These are phyloP conservation scores for Leishmania lainsoni DNA, from an alignment of 208 protist genomes.

Conservation along the genomic window DNA sequence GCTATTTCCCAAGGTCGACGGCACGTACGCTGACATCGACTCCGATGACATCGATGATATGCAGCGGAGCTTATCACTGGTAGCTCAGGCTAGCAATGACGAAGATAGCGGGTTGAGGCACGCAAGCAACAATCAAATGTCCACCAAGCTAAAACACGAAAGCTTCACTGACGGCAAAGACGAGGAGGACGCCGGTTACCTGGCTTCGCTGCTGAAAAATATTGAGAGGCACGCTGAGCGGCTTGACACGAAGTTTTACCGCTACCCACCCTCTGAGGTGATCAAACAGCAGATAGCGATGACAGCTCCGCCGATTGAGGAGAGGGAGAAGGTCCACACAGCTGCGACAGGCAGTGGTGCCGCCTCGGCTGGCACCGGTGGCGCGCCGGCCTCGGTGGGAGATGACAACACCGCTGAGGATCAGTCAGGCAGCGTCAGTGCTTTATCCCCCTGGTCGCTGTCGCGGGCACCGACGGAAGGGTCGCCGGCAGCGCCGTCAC, in stretches of 20 bases:
- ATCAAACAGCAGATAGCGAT: slow-evolving; percentile 41
- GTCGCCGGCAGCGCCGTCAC: not conserved
- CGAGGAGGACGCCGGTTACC: slow-evolving; percentile 24
- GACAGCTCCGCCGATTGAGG: slow-evolving; percentile 4
- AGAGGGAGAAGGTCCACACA: slow-evolving; percentile 3
- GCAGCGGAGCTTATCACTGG: slow-evolving; percentile 10
- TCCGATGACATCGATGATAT: not conserved
- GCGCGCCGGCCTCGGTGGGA: not conserved
- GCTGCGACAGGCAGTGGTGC: not conserved
- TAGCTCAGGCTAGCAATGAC: not conserved
- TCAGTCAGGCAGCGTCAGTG: not conserved
- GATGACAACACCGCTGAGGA: not conserved
- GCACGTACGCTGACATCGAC: slow-evolving; percentile 3
- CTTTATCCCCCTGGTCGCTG: not conserved
- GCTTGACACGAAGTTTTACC: slow-evolving; percentile 46
- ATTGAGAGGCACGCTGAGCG: slow-evolving; percentile 29
- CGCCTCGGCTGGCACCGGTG: not conserved
- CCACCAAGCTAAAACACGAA: not conserved
- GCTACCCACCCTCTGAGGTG: slow-evolving; percentile 54
- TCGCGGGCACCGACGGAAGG: not conserved
- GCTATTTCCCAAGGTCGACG: slow-evolving; percentile 15
- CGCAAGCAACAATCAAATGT: not conserved
- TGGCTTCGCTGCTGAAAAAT: slow-evolving; percentile 27
- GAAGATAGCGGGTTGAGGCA: not conserved
- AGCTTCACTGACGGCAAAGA: not conserved